Base-by-base conservation (phyloP, 163 green algal genomes). In the Chlamydomonas reinhardtii region DNA sequence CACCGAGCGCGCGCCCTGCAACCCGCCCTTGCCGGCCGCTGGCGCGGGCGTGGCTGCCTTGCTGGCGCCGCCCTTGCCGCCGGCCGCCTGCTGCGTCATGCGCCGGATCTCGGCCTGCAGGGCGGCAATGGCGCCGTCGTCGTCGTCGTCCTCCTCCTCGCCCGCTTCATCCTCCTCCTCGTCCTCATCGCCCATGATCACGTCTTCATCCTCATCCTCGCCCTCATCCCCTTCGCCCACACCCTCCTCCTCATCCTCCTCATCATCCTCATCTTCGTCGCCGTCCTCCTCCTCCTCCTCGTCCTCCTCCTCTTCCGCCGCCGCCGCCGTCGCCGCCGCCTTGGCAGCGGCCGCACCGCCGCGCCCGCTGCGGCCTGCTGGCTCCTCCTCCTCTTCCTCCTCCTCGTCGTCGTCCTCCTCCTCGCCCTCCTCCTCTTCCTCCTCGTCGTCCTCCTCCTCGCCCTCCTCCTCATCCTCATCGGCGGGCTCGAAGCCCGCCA, bases 371-470 rank as follows among this genome's bases (percentile, higher is more conserved):
- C 48, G 48, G 48, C 48, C 90, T 0, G 69, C 83, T 22, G 59
- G 89, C 34, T 16, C 72, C 0, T 77, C 73, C 56, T 83, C 89
- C 0, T 77, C 73, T 43, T 83, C 89, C 16, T 54, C 69, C 35
- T 61, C 56, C 15, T 52, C 59, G 32, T 68, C 76, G 17, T 76
- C 82, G 0, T 77, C 73, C 43, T 83, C 89, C 14, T 37, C 85
- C 27, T 86, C 76, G 6, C 39, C 69, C 35, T 61, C 56, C 4
- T 52, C 59, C 52, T 68, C 76, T 17, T 76, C 82, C 16, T 39
- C 70, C 20, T 34, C 81, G 24, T 31, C 78, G 20, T 86, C 78
- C 24, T 25, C 64, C 32, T 59, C 77, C 9, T 64, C 73, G 52
- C 56, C 83, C 64, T 77, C 85, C 4, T 68, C 68, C 32, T 43